phyloP scores from a whole-genome alignment of 129 eudicot genomes.

The Centaurea solstitialis region DNA sequence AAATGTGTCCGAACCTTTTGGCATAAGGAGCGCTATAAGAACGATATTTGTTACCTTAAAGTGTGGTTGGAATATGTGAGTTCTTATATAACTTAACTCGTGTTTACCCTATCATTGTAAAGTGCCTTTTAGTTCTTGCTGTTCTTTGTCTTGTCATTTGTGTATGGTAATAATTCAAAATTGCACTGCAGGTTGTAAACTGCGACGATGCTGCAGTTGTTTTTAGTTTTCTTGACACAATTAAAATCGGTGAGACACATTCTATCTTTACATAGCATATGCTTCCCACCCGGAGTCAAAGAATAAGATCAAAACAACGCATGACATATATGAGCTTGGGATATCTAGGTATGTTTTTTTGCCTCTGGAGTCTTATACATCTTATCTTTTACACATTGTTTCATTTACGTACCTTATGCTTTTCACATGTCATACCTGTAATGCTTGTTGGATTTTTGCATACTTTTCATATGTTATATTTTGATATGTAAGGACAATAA shows the following conservation, averaged over 20 bases:
- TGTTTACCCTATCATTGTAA: neutral
- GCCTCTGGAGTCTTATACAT: neutral
- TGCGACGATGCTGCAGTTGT: constrained; percentile 89
- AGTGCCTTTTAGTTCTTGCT: neutral
- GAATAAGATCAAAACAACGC: constrained; percentile 74
- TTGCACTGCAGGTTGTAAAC: constrained; percentile 70
- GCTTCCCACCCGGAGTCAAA: constrained; percentile 79
- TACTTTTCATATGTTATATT: neutral
- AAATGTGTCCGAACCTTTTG: constrained; percentile 96
- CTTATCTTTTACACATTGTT: neutral
- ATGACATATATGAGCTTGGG: constrained; percentile 75
- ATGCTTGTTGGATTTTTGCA: constrained; percentile 5
- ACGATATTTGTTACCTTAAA: constrained; percentile 88
- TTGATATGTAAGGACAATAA: neutral
- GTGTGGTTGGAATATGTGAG: constrained; percentile 96
- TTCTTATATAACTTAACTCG: neutral
- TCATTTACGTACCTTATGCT: neutral
- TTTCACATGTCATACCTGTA: neutral
- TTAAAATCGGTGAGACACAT: constrained; percentile 75
- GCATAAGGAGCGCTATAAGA: constrained; percentile 75
- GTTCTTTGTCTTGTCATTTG: neutral
- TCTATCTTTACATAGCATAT: constrained; percentile 73
- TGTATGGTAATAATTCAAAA: neutral
- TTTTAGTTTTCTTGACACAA: constrained; percentile 73
- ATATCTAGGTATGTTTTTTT: constrained; percentile 55